Percentiles rank a stretch among this genome's conserved stretches.
phyloP scores from a whole-genome alignment of 1,284 basidiomycete species.

The Fomes fomentarius region DNA sequence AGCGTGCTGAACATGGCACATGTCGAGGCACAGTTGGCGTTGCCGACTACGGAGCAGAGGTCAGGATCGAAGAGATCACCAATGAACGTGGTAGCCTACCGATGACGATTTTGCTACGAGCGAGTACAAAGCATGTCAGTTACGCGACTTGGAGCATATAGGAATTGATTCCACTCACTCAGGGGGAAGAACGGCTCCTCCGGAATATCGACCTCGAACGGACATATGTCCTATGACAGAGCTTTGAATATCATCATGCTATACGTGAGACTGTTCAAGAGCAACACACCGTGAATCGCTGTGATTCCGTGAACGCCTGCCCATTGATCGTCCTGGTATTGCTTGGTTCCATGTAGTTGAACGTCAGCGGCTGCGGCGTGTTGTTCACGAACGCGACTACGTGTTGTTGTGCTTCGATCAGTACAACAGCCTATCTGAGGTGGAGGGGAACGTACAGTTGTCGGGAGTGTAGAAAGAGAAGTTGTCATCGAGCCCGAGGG shows the following conservation, averaged over 20 bases:
- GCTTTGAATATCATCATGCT: no score
- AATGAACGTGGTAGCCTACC: constrained; percentile 34
- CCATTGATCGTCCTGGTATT: constrained; percentile 51
- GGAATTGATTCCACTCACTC: constrained; percentile 37
- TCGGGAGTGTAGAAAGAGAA: constrained; percentile 50
- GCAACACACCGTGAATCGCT: constrained; percentile 57
- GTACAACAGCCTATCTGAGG: no score
- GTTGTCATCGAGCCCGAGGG: constrained; percentile 40
- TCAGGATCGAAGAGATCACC: not conserved
- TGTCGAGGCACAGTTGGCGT: constrained; percentile 64
- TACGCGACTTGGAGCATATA: not conserved
- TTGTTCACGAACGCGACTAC: constrained; percentile 56
- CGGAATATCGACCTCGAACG: constrained; percentile 50
- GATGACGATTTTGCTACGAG: constrained; percentile 56
- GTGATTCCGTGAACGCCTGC: constrained; percentile 52
- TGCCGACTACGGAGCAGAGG: constrained; percentile 34
- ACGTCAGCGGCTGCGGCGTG: constrained; percentile 44
- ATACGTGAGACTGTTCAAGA: no score
- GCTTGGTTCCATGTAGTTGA: constrained; percentile 55
- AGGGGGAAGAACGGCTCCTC: constrained; percentile 54
- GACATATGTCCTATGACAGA: constrained; percentile 40
- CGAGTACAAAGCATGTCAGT: not conserved
- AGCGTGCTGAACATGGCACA: constrained; percentile 68
- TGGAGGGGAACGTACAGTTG: constrained; percentile 46
- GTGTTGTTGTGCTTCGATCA: not conserved